phyloP scores from a whole-genome alignment of 805 yeast species.

The Diddensiella transvaalensis region DNA sequence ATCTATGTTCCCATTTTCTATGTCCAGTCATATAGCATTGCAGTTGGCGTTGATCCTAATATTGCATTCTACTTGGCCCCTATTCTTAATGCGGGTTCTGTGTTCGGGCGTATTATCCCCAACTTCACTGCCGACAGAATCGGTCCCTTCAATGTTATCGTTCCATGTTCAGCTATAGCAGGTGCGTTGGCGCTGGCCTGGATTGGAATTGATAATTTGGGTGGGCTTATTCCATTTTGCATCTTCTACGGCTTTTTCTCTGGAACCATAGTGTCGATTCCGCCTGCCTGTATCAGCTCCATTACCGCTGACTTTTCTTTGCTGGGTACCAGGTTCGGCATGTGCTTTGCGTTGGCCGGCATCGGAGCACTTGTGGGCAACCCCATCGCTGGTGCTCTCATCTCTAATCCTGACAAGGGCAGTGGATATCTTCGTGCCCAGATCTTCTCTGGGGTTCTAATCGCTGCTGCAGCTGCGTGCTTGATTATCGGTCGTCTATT shows the following conservation, averaged over 20 bases:
- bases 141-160: constrained; percentile 43
- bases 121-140: constrained; percentile 45
- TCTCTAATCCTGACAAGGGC: constrained; percentile 7
- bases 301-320: constrained; percentile 42
- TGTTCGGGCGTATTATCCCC: constrained; percentile 47
- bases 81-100: constrained; percentile 35
- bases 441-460: constrained; percentile 18
- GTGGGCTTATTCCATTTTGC: constrained; percentile 29
- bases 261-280: constrained; percentile 33
- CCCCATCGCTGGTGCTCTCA: constrained; percentile 32
- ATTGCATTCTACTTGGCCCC: constrained; percentile 31
- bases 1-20: constrained; percentile 33
- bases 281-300: constrained; percentile 30
- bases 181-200: constrained; percentile 21
- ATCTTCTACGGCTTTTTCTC: constrained; percentile 33
- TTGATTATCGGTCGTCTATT: constrained; percentile 3
- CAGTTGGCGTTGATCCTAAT: constrained; percentile 22
- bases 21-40: constrained; percentile 31
- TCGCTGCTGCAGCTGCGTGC: constrained; percentile 1
- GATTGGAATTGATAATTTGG: constrained; percentile 24
- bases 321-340: constrained; percentile 49
- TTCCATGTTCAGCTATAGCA: constrained; percentile 26
- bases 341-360: constrained; percentile 57
- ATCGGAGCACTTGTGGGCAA: constrained; percentile 37
- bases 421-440: constrained; percentile 18